phyloP scores from a whole-genome alignment of 495 filamentous ascomycete genomes.

The Hypoxylon cercidicola region DNA sequence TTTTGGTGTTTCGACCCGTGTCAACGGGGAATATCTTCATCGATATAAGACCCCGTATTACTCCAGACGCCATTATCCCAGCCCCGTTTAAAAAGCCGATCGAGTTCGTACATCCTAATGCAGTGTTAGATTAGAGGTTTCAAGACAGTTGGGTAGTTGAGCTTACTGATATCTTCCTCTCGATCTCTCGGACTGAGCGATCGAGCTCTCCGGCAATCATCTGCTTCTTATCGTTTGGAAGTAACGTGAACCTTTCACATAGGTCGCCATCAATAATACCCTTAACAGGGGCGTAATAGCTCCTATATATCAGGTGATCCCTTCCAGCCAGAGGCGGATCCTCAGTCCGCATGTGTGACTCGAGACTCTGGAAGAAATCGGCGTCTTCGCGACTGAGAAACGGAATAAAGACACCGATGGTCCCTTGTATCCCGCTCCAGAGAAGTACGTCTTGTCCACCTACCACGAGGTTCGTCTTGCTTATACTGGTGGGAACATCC shows the following conservation, averaged over 20 bases:
- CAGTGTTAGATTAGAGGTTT: conserved; percentile 38
- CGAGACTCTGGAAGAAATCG: conserved; percentile 95
- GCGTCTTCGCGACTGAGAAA: conserved; percentile 92
- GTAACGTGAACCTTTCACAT: conserved; percentile 86
- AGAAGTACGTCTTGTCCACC: conserved; percentile 91
- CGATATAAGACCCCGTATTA: conserved; percentile 18
- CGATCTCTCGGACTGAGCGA: conserved; percentile 88
- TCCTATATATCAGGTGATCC: conserved; percentile 92
- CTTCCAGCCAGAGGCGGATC: conserved; percentile 88
- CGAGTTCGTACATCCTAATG: conserved; percentile 84
- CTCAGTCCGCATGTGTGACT: conserved; percentile 84
- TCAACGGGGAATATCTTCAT: conserved; percentile 16
- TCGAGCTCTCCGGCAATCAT: conserved; percentile 95
- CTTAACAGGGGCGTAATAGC: conserved; percentile 98
- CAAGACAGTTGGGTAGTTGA: conserved; percentile 9
- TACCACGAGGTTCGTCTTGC: conserved; percentile 88
- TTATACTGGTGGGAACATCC: conserved; percentile 89
- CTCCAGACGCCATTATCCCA: conserved; percentile 22
- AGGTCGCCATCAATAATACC: conserved; percentile 98
- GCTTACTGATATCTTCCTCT: conserved; percentile 92
- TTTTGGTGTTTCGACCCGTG: conserved; percentile 2
- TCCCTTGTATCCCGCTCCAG: conserved; percentile 95
- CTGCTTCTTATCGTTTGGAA: conserved; percentile 87
- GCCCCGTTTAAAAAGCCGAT: conserved; percentile 74
- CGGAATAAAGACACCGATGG: conserved; percentile 89